Evolutionary conservation across 371 early-diverging fungal genomes (phyloP).

Genomic region (Apophysomyces elegans): DNA sequence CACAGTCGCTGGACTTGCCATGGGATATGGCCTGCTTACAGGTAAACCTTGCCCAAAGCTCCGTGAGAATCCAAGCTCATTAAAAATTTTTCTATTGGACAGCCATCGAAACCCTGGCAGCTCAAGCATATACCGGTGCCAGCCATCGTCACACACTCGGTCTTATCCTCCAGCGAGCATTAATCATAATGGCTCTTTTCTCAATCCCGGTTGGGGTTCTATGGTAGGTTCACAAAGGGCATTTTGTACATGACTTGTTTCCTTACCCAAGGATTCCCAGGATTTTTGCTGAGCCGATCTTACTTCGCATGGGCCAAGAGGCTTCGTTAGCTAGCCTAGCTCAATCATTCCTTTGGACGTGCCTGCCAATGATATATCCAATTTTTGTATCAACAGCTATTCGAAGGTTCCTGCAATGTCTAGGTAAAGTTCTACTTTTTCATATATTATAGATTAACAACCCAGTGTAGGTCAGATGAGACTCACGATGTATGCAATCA

Average conservation of each 20-base stretch:
- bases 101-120: conserved; percentile 51
- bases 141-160: conserved; percentile 37
- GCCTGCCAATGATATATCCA: conserved; percentile 34
- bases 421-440: conserved; percentile 26
- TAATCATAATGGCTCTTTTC: conserved; percentile 35
- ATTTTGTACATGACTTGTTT: too few species aligned
- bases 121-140: conserved; percentile 51
- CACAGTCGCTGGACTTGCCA: conserved; percentile 38
- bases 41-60: conserved; percentile 22
- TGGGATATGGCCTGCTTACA: conserved; percentile 45
- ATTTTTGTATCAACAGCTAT: conserved; percentile 32
- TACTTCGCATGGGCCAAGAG: conserved; percentile 40
- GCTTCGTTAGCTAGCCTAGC: conserved; percentile 36
- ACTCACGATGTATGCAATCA: conserved; percentile 38
- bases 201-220: conserved; percentile 25
- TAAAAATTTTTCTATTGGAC: conserved; percentile 3
- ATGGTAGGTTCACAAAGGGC: conserved; percentile 22
- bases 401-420: conserved; percentile 43
- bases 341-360: conserved; percentile 31
- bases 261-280: conserved; percentile 8
- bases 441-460: conserved; percentile 10
- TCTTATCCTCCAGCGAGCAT: conserved; percentile 41
- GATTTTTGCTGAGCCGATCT: conserved; percentile 32
- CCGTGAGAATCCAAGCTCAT: not conserved
- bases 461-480: conserved; percentile 36